Evolutionary conservation across 768 basidiomycete genomes (phyloP).

Genomic region (Mrakia hoshinonis): DNA sequence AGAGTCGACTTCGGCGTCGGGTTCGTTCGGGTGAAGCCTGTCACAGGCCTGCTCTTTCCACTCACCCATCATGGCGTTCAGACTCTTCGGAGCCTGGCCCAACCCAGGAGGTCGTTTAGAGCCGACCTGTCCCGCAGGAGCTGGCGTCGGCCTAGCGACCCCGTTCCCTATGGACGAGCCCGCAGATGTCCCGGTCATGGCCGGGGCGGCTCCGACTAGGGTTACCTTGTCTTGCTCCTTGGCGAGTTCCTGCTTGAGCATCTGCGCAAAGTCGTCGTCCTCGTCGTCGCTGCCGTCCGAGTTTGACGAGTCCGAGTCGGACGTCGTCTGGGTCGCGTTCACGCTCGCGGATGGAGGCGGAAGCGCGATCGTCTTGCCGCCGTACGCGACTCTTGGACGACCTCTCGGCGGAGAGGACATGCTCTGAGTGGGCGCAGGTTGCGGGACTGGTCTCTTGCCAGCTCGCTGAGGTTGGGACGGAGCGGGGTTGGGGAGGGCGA

Average conservation of each 20-base stretch:
- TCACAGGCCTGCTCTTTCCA: too few species aligned
- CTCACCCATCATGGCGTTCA: constrained; percentile 25
- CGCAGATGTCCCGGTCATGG: background rate
- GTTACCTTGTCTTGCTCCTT: background rate
- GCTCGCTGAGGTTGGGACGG: constrained; percentile 1
- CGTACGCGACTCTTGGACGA: background rate
- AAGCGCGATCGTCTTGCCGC: background rate
- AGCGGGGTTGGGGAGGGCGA: background rate
- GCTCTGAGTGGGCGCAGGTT: background rate
- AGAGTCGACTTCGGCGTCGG: too few species aligned
- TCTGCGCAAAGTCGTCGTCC: constrained; percentile 21
- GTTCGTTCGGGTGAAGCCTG: too few species aligned
- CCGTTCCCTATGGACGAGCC: background rate
- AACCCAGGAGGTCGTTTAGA: background rate
- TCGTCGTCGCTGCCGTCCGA: constrained; percentile 13
- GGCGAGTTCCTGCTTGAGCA: constrained; percentile 22
- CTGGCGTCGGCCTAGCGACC: background rate
- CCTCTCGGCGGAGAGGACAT: background rate
- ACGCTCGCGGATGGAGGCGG: background rate
- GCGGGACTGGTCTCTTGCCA: background rate
- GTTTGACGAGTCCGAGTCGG: background rate
- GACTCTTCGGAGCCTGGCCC: background rate
- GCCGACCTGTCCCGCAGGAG: background rate
- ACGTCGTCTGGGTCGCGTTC: background rate
- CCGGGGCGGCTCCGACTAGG: background rate